A percentile compares a stretch with the other conserved stretches of the same genome.
Conservation (phyloP, 176 grass and related monocot species). For the Chloris gayana region DNA sequence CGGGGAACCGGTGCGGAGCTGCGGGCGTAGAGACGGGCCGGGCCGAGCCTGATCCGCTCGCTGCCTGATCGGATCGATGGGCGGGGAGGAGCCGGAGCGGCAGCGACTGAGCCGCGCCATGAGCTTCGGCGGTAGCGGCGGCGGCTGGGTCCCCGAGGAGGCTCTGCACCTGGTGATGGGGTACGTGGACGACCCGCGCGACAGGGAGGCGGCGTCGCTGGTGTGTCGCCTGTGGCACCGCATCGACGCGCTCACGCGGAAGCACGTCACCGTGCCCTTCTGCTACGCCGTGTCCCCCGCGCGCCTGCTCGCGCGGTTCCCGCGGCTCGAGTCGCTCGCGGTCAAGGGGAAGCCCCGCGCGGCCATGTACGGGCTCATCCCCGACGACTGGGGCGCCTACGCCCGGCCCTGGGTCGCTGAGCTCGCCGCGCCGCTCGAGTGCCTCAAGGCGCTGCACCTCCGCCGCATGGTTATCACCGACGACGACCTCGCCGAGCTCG, state of each 20-base stretch:
- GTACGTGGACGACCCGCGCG: slow-evolving; percentile 69
- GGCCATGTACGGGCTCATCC: slow-evolving; percentile 74
- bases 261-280: slow-evolving; percentile 79
- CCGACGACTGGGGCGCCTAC: slow-evolving; percentile 74
- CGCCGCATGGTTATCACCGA: slow-evolving; percentile 83
- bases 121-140: slow-evolving; percentile 31
- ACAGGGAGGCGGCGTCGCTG: slow-evolving; percentile 67
- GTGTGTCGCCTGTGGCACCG: slow-evolving; percentile 73
- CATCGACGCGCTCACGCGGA: slow-evolving; percentile 68
- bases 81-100: slow-evolving; percentile 55
- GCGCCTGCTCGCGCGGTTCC: slow-evolving; percentile 60
- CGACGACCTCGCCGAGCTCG: slow-evolving; percentile 63
- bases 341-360: slow-evolving; percentile 82
- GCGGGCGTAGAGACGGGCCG: neutral
- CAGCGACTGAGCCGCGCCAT: slow-evolving; percentile 37
- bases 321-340: slow-evolving; percentile 71
- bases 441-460: slow-evolving; percentile 80
- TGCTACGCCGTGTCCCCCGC: slow-evolving; percentile 71
- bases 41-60: neutral
- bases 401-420: slow-evolving; percentile 52
- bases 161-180: slow-evolving; percentile 70
- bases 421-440: slow-evolving; percentile 62
- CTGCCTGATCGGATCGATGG: slow-evolving; percentile 38
- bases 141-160: slow-evolving; percentile 59
- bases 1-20: neutral